Percentiles rank a stretch among this genome's conserved stretches.
These are phyloP conservation scores for Chlamydomonas applanata DNA, from an alignment of 139 green algal species.

Conservation along the genomic window DNA sequence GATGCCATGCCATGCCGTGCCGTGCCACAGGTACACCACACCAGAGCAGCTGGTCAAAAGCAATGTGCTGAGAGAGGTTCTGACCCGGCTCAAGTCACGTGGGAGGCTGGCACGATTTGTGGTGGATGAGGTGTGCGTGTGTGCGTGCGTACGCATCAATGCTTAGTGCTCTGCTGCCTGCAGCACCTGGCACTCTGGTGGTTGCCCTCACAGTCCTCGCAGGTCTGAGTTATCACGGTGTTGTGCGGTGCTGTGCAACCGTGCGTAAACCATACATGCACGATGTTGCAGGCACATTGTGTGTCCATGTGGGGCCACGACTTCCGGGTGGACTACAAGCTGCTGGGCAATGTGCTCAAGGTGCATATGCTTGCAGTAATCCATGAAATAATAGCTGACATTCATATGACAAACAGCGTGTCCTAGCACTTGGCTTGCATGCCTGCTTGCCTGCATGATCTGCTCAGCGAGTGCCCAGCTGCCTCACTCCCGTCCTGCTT, in stretches of 20 bases:
- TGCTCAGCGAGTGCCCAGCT: no score
- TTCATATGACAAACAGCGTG: no score
- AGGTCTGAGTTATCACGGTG: no score
- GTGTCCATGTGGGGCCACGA: slow-evolving; percentile 94
- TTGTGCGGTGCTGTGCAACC: no score
- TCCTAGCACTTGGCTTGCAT: no score
- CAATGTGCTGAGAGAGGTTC: slow-evolving; percentile 35
- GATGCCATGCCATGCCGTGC: background rate
- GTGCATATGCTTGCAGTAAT: slow-evolving; percentile 10
- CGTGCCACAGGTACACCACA: slow-evolving; percentile 68
- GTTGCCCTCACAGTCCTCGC: no score
- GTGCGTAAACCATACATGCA: no score
- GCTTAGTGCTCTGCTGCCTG: no score
- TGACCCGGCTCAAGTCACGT: slow-evolving; percentile 53
- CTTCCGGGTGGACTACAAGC: slow-evolving; percentile 89
- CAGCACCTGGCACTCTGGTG: no score
- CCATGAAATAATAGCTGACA: no score
- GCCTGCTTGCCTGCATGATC: no score
- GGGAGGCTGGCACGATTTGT: slow-evolving; percentile 67
- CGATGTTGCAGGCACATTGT: slow-evolving; percentile 81
- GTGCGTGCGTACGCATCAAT: background rate
- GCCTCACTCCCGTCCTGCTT: no score
- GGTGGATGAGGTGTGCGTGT: slow-evolving; percentile 81
- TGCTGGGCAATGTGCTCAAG: slow-evolving; percentile 42
- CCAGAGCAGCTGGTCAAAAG: slow-evolving; percentile 85